Evolutionary conservation across 108 stramenopile genomes (phyloP).

Genomic region (Chaetoceros tenuissimus): DNA sequence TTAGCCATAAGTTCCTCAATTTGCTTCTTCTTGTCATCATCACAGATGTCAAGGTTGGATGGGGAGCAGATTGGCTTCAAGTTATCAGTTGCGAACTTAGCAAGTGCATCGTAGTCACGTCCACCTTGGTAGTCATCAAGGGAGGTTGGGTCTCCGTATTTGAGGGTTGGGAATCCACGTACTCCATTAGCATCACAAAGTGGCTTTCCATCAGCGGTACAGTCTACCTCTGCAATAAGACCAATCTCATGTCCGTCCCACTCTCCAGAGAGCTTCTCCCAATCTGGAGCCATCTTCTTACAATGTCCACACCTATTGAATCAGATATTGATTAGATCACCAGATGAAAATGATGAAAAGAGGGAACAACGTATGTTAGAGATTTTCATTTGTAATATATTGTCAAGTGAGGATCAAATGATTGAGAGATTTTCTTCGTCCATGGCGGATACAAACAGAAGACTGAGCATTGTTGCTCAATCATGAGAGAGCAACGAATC

Average conservation of each 20-base stretch:
- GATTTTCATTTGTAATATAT: too few relatives aligned
- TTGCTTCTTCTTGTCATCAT: constrained; percentile 46
- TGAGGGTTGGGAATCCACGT: constrained; percentile 74
- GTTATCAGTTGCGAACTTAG: constrained; percentile 58
- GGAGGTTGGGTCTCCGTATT: constrained; percentile 55
- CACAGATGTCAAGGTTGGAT: constrained; percentile 57
- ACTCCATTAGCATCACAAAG: constrained; percentile 72
- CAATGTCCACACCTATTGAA: constrained; percentile 71
- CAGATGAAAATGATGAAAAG: too few relatives aligned
- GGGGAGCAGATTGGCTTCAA: constrained; percentile 67
- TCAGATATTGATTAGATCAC: too few relatives aligned
- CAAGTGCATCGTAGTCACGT: constrained; percentile 44
- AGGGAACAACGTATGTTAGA: too few relatives aligned
- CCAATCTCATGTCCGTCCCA: constrained; percentile 28
- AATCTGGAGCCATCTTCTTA: constrained; percentile 54
- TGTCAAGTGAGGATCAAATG: too few relatives aligned
- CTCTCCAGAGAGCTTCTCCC: constrained; percentile 70
- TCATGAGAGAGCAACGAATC: too few relatives aligned
- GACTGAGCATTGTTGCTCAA: too few relatives aligned
- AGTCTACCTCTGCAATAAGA: constrained; percentile 74
- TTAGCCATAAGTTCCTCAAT: constrained; percentile 28
- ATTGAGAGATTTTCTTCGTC: too few relatives aligned
- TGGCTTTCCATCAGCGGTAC: constrained; percentile 53
- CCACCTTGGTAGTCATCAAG: constrained; percentile 71
- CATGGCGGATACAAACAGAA: too few relatives aligned